Base-by-base conservation (phyloP, 768 basidiomycete genomes). In the Pulveroboletus sp. region DNA sequence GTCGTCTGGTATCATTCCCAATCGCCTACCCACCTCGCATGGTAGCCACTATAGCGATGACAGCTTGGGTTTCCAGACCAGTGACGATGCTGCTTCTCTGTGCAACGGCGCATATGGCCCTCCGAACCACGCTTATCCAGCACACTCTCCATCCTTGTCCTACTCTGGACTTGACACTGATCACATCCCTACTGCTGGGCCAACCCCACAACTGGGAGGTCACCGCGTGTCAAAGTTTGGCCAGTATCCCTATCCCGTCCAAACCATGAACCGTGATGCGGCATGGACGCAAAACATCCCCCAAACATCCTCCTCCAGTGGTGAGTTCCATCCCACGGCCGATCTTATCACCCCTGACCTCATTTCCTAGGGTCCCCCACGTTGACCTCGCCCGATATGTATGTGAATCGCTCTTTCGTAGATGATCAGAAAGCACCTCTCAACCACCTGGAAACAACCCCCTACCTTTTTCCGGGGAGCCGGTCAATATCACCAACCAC, bases 401-500 rank as follows among this genome's bases (percentile, higher is more conserved):
- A 78, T 61, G 62, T 73, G 24, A 59, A 69, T 48, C 74, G 79
- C 45, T 74, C 72, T 53, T 65, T 71, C 47, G 65, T 64, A 24
- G 83, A 84, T 37, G 84, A 85, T 47, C 77, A 80, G 58, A 85
- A 85, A 61, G 58, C 76, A 24, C 59, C 74, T 37, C 55, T 82
- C 49, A 76, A 71, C 55, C 72, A 69, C 54, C 64, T 85, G 52
- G 78, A 82, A 53, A 66, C 75, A 21, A 70, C 78, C 10, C 75
- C 80, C 12, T 84, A 86, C 61, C 71, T 80, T 46, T 84, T 82
- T 64, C 72, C 82, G 12, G 73, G 72, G 51, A 87, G 84, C 64
- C 82, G 87, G 43, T 86, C 87, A 15, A 75, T 86, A 56, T 88
- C 87, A 7, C 85, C 86, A 35, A 76, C 78, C 27, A 74, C 77